A percentile compares a stretch with the other conserved stretches of the same genome.
phyloP scores from a whole-genome alignment of 2,329 filamentous ascomycete genomes.

The Pyricularia sp. region DNA sequence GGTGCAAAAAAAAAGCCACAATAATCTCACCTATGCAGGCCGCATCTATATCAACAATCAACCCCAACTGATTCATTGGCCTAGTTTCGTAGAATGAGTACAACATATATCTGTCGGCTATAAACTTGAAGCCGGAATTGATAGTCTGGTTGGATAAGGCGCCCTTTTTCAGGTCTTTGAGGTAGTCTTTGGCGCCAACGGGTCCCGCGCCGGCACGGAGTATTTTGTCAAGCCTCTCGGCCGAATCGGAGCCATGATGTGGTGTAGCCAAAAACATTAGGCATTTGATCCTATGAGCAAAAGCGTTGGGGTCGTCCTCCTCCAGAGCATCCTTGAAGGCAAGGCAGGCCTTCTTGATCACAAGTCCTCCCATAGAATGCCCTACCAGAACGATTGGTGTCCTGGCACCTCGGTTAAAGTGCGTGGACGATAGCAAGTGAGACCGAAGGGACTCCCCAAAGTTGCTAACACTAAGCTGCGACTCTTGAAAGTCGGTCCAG shows the following conservation, averaged over 20 bases:
- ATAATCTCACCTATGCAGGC: background rate
- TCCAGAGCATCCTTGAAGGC: slow-evolving; percentile 11
- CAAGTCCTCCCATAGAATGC: slow-evolving; percentile 32
- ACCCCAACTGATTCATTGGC: slow-evolving; percentile 3
- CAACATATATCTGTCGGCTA: slow-evolving; percentile 20
- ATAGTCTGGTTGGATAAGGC: slow-evolving; percentile 17
- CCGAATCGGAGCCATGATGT: slow-evolving; percentile 25
- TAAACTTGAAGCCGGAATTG: slow-evolving; percentile 31
- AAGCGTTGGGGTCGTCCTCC: slow-evolving; percentile 15
- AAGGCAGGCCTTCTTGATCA: slow-evolving; percentile 23
- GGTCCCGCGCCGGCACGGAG: slow-evolving; percentile 1
- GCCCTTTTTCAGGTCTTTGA: slow-evolving; percentile 11
- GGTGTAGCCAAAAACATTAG: slow-evolving; percentile 28
- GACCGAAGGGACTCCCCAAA: background rate
- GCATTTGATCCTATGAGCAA: slow-evolving; percentile 17
- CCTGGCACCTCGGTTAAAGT: slow-evolving; percentile 8
- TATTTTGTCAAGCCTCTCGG: slow-evolving; percentile 14
- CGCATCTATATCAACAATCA: slow-evolving; percentile 1
- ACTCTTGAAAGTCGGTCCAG: slow-evolving; percentile 12
- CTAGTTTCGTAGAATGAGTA: slow-evolving; percentile 28
- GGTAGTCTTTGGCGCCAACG: slow-evolving; percentile 10
- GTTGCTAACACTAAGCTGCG: slow-evolving; percentile 7
- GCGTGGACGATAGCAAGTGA: background rate
- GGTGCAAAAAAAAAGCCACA: background rate
- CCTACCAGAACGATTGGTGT: slow-evolving; percentile 27